Percentiles rank a stretch among this genome's conserved stretches.
Evolutionary conservation across 2,329 filamentous ascomycete genomes (phyloP).

Genomic region (Colletotrichum karsti): DNA sequence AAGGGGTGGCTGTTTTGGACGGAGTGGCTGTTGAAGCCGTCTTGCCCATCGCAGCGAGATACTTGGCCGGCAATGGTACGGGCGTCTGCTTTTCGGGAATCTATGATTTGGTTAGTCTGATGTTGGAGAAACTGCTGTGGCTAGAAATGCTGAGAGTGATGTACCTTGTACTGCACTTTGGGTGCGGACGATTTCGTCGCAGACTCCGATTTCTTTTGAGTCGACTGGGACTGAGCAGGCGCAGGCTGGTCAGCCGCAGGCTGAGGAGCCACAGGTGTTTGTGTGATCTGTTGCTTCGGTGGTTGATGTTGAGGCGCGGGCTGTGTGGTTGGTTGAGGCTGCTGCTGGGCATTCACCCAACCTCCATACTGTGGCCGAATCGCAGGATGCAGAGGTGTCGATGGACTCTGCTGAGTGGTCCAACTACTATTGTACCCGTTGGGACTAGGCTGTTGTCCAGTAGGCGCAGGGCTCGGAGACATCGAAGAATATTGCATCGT

Average conservation of each 20-base stretch:
- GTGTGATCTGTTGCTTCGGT: background rate
- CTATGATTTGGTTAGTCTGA: constrained; percentile 36
- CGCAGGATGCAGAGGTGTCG: constrained; percentile 44
- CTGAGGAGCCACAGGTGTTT: background rate
- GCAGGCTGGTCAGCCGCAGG: background rate
- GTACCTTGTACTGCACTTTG: constrained; percentile 34
- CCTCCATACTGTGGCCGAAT: constrained; percentile 41
- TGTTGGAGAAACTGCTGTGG: background rate
- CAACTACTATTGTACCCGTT: constrained; percentile 19
- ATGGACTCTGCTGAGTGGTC: constrained; percentile 27
- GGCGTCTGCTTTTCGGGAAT: constrained; percentile 51
- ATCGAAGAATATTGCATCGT: constrained; percentile 24
- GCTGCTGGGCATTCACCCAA: constrained; percentile 19
- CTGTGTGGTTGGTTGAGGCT: constrained; percentile 3
- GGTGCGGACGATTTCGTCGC: constrained; percentile 17
- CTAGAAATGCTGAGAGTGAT: constrained; percentile 12
- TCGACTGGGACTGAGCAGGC: background rate
- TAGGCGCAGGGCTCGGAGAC: constrained; percentile 16
- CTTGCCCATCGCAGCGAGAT: constrained; percentile 49
- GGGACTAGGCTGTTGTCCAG: constrained; percentile 16
- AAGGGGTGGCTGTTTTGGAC: background rate
- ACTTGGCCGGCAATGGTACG: constrained; percentile 53
- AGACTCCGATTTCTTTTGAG: constrained; percentile 1
- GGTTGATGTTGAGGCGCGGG: constrained; percentile 30
- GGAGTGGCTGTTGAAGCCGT: constrained; percentile 30